Conservation (phyloP, 306 rosid species). For the Malus sylvestris region DNA sequence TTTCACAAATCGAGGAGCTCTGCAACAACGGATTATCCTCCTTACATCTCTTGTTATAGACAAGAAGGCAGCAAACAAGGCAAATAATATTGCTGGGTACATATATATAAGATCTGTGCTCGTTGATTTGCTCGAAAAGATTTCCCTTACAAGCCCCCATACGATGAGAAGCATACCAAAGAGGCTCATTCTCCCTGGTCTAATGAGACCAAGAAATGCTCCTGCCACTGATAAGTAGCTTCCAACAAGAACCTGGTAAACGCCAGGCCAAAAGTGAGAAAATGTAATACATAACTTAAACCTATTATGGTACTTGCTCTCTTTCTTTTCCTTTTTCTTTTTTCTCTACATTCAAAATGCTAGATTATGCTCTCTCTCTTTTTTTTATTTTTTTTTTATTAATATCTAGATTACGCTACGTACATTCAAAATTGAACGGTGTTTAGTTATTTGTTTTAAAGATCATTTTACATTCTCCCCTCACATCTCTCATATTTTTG, state of each 20-base stretch:
- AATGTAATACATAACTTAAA: not conserved
- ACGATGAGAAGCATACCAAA: constrained; percentile 54
- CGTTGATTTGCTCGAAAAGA: constrained; percentile 30
- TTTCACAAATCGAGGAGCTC: constrained; percentile 15
- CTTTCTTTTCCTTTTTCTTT: not conserved
- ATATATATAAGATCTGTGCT: constrained; percentile 17
- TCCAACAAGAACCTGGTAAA: constrained; percentile 68
- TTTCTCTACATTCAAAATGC: not conserved
- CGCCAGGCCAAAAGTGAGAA: constrained; percentile 13
- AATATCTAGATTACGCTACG: too few species aligned
- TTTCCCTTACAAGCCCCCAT: constrained; percentile 70
- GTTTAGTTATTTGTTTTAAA: not conserved
- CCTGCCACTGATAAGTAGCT: constrained; percentile 78
- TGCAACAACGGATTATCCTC: constrained; percentile 47
- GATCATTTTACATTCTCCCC: not conserved
- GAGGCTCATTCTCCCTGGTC: constrained; percentile 63
- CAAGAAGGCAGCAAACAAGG: constrained; percentile 55
- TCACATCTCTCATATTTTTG: not conserved
- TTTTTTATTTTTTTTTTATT: too few species aligned
- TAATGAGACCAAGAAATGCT: constrained; percentile 54
- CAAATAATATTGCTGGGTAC: constrained; percentile 54
- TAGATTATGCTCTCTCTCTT: not conserved
- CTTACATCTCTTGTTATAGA: constrained; percentile 72
- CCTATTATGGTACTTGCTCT: not conserved
- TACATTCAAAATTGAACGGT: not conserved